Percentiles rank a stretch among this genome's conserved stretches.
These are phyloP conservation scores for Linum lewisii DNA, from an alignment of 345 rosid genomes.

Conservation along the genomic window DNA sequence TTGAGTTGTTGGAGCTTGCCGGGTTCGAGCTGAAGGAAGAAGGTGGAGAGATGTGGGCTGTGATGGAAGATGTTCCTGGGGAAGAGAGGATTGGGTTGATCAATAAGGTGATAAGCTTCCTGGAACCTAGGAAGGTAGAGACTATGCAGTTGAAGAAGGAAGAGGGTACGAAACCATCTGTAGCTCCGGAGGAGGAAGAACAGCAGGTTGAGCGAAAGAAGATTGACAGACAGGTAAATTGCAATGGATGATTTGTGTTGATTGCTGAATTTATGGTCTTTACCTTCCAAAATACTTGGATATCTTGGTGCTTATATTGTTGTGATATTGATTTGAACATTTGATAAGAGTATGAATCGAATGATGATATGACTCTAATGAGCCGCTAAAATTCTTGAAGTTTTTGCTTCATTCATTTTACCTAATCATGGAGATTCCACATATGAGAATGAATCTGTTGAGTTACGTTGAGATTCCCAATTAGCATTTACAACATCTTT, in stretches of 20 bases:
- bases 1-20: slow-evolving; percentile 61
- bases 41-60: slow-evolving; percentile 70
- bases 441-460: not conserved
- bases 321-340: too few relatives aligned
- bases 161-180: slow-evolving; percentile 23
- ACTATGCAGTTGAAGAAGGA: slow-evolving; percentile 8
- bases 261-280: not conserved
- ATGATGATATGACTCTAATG: not conserved
- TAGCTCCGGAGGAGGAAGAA: slow-evolving; percentile 24
- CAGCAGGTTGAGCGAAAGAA: slow-evolving; percentile 40
- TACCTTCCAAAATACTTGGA: not conserved
- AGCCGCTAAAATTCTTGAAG: not conserved
- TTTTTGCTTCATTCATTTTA: not conserved
- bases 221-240: slow-evolving; percentile 70
- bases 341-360: too few relatives aligned
- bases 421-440: not conserved
- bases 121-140: slow-evolving; percentile 43
- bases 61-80: slow-evolving; percentile 47
- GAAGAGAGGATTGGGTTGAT: slow-evolving; percentile 37
- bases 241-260: not conserved
- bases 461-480: not conserved
- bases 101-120: slow-evolving; percentile 29
- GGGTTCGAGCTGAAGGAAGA: slow-evolving; percentile 70
- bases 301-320: too few relatives aligned
- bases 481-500: too few relatives aligned